Evolutionary conservation across 768 basidiomycete species (phyloP), one percentile per base, ranked within the genome.

Genomic region (Lactarius deliciosus): DNA sequence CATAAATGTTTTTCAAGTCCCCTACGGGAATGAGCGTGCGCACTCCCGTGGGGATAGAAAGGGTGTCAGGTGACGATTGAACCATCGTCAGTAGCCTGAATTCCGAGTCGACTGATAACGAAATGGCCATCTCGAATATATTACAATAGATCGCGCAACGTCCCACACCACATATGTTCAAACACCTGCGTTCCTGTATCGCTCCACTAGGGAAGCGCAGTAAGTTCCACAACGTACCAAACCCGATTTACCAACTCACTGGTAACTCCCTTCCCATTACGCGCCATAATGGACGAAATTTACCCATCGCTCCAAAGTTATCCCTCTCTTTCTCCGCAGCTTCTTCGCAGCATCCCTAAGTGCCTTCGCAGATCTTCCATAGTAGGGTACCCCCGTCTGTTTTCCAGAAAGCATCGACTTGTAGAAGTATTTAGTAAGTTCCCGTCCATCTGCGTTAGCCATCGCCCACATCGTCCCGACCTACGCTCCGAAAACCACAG

Each of bases 1-100:
- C 90, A 85, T 22, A 91, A 80, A 72, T 88, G 88, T 76, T 91
- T 92, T 0, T 89, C 89, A 3, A 86, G 77, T 2, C 88, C 88
- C 1, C 90, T 89, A 61, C 88, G 81, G 61, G 86, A 84, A 72
- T 81, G 83, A 32, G 84, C 81, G 64, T 84, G 76, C 0, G 85
- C 84, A 3, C 85, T 81, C 9, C 75, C 71, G 36, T 60, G 68
- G 22, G 28, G 30, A 15, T 38, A 30, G 13, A 54, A n/a, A 0
- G 47, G 38, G 32, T 38, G 40, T 13, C 61, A 2, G 62, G 6
- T 2, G 57, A 20, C 13, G 50, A 43, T 54, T 43, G 30, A 15
- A 41, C 15, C 5, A 11, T 45, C 20, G 45, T 10, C n/a, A 11
- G 36, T 38, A 38, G 11, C 11, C n/a, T 22, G 10, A 47, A n/a